Evolutionary conservation across 495 filamentous ascomycete species (phyloP), one percentile per base, ranked within the genome.

Genomic region (Penicillium taxi): DNA sequence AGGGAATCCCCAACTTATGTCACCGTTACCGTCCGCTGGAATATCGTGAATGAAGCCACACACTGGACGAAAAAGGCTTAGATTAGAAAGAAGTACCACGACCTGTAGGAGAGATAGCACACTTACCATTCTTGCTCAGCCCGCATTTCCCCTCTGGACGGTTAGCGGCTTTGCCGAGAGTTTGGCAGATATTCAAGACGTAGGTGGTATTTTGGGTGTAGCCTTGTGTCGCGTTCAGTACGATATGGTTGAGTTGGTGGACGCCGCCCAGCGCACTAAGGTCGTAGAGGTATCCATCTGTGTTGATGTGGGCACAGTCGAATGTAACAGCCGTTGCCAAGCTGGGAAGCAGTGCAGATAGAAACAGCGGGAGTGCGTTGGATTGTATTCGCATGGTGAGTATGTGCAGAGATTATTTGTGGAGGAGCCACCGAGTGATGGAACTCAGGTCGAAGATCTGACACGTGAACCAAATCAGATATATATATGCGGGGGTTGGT

Each of bases 181-280:
- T 66, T 23, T 63, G 61, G 59, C 91, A 98, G 32, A 95, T 72
- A 47, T 96, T 84, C 23, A 98, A 56, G n/a, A 84, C 84, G 62
- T 89, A 95, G 6, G 84, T 95, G 5, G 78, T 86, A 50, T 94
- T 94, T 5, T 50, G 59, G 18, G 59, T 47, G 33, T 47, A 65
- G 2, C 52, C 63, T 0, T 69, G 74, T 2, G 61, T 58, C 16
- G 73, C 64, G 28, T 70, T 59, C 6, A 9, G 19, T 8, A 19
- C 13, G 32, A 62, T 60, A 39, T 75, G 71, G 23, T 77, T 74
- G 17, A 93, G 67, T n/a, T 75, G 75, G 53, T 86, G 82, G n/a
- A 85, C 80, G 16, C 86, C 88, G 22, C 67, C 71, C 6, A 96
- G 72, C 13, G 67, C 35, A 9, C 53, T 63, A 7, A 96, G 61